A percentile compares a stretch with the other conserved stretches of the same genome.
Conservation (phyloP, 2,329 filamentous ascomycete species). For the Fulvia fulva region DNA sequence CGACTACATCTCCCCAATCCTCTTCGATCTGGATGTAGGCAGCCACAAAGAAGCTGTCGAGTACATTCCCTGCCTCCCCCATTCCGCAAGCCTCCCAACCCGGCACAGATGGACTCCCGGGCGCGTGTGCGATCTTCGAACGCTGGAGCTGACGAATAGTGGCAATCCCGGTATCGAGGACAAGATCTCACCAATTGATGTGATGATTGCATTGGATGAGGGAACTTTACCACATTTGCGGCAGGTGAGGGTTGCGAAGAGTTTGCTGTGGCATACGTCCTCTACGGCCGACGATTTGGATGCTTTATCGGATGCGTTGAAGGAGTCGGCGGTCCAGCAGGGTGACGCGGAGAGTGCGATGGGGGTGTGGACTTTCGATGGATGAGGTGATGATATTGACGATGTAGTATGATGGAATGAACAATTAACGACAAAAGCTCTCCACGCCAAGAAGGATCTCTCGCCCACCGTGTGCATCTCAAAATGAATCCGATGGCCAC, state of each 20-base stretch:
- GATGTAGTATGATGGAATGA: background rate
- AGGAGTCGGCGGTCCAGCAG: slow-evolving; percentile 26
- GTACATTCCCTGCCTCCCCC: background rate
- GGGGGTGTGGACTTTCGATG: slow-evolving; percentile 27
- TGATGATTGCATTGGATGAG: slow-evolving; percentile 41
- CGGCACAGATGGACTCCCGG: slow-evolving; percentile 11
- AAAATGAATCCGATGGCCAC: too few relatives aligned
- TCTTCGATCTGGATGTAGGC: slow-evolving; percentile 34
- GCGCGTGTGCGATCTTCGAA: slow-evolving; percentile 33
- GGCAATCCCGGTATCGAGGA: slow-evolving; percentile 35
- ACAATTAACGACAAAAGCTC: too few relatives aligned
- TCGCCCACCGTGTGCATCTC: too few relatives aligned
- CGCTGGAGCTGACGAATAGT: slow-evolving; percentile 39
- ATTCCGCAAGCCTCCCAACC: slow-evolving; percentile 3
- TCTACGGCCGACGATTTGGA: slow-evolving; percentile 35
- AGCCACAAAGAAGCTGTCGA: slow-evolving; percentile 8
- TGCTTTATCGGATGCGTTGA: slow-evolving; percentile 37
- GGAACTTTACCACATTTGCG: slow-evolving; percentile 39
- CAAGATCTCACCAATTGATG: slow-evolving; percentile 40
- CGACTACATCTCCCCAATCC: slow-evolving; percentile 44
- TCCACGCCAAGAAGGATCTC: too few relatives aligned
- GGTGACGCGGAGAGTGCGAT: background rate
- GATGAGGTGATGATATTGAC: slow-evolving; percentile 4
- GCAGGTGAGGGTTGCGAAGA: slow-evolving; percentile 36
- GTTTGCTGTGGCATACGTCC: slow-evolving; percentile 37